These are phyloP conservation scores for Phytophthora tentaculata DNA, from an alignment of 352 stramenopile genomes.

Conservation along the genomic window DNA sequence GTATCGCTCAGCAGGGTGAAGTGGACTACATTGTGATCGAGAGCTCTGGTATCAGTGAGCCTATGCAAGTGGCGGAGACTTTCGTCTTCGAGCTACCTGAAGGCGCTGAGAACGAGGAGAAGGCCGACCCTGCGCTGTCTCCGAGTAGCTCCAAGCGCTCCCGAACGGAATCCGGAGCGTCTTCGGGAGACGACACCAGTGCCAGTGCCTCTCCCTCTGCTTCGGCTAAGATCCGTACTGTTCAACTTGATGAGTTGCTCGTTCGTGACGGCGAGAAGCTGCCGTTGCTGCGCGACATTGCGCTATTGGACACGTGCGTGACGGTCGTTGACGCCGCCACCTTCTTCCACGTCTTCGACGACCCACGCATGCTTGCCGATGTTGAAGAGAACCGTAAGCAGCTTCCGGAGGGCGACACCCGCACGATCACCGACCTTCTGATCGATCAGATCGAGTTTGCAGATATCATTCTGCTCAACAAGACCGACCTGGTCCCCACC, in stretches of 20 bases:
- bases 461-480: slow-evolving; percentile 96
- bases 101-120: slow-evolving; percentile 33
- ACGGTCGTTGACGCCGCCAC: slow-evolving; percentile 90
- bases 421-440: slow-evolving; percentile 77
- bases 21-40: slow-evolving; percentile 97
- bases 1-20: slow-evolving; percentile 58
- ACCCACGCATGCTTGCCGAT: slow-evolving; percentile 62
- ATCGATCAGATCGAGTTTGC: slow-evolving; percentile 96
- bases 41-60: slow-evolving; percentile 94
- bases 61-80: slow-evolving; percentile 93
- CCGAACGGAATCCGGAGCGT: slow-evolving; percentile 37
- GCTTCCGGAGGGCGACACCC: slow-evolving; percentile 59
- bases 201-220: slow-evolving; percentile 2
- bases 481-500: slow-evolving; percentile 82
- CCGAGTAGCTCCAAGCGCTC: slow-evolving; percentile 40
- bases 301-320: slow-evolving; percentile 91
- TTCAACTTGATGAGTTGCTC: slow-evolving; percentile 55
- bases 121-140: slow-evolving; percentile 26
- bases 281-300: slow-evolving; percentile 66
- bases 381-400: slow-evolving; percentile 73
- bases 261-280: slow-evolving; percentile 42
- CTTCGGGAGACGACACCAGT: slow-evolving; percentile 35
- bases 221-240: slow-evolving; percentile 36
- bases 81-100: slow-evolving; percentile 86
- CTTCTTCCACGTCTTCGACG: slow-evolving; percentile 80